Evolutionary conservation across 2,329 filamentous ascomycete species (phyloP), one percentile per base, ranked within the genome.

Genomic region (Hypoxylon sp.): DNA sequence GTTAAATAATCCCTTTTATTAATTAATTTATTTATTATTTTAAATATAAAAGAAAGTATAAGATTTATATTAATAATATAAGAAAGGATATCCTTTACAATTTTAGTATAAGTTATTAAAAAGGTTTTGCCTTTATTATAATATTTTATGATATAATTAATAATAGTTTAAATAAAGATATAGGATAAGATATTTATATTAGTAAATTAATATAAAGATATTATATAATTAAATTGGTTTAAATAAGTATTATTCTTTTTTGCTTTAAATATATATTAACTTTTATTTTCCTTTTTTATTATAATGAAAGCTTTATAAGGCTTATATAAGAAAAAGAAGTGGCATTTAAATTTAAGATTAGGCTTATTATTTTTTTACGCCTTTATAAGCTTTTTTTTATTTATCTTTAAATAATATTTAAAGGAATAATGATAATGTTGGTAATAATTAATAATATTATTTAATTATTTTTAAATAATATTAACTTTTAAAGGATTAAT

Each of bases 141-240:
- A 49, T 49, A 49, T 49, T 49, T 49, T 30, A n/a, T 49, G n/a
- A 23, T 49, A n/a, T 49, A 49, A 30, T 49, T n/a, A n/a, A n/a
- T n/a, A n/a, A n/a, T n/a, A n/a, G n/a, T n/a, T n/a, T n/a, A n/a
- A n/a, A n/a, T n/a, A 28, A 30, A 49, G 2, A 28, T n/a, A 49
- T n/a, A 7, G n/a, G n/a, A n/a, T 49, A 2, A 14, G 30, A 49
- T 49, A 49, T 49, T 30, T 5, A 49, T 49, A 28, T 49, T 49
- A 28, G 5, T 49, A 30, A 49, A 28, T 13, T 49, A 49, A 30
- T n/a, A 49, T 25, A 48, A 25, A 13, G n/a, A 48, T 17, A 3
- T 48, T 13, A 13, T 28, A 28, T n/a, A n/a, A n/a, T n/a, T n/a
- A n/a, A n/a, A n/a, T n/a, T 5, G 17, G 9, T n/a, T n/a, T 6